Conservation (phyloP, 2,329 filamentous ascomycete species). For the Cordyceps javanica region DNA sequence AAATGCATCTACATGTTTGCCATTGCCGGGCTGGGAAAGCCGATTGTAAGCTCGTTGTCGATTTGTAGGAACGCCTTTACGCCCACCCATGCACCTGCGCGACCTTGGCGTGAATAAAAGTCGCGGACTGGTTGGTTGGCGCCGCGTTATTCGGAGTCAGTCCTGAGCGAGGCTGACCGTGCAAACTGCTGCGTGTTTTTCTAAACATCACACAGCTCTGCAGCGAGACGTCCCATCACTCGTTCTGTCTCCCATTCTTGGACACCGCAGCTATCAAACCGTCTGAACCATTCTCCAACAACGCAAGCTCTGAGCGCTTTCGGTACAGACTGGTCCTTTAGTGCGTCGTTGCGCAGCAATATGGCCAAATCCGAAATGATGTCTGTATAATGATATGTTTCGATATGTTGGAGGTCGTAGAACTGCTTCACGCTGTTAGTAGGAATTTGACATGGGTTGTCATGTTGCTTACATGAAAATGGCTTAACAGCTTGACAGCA, state of each 20-base stretch:
- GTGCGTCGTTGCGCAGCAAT: neutral
- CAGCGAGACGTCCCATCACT: neutral
- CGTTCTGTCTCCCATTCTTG: neutral
- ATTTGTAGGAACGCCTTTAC: no score
- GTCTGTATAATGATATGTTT: no score
- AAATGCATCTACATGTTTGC: no score
- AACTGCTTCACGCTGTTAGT: neutral
- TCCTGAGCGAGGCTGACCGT: neutral
- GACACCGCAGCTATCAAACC: neutral
- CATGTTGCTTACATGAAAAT: neutral
- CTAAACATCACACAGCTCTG: neutral
- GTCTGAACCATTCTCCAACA: neutral
- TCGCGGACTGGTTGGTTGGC: neutral
- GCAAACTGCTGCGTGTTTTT: neutral
- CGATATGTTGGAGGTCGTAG: no score
- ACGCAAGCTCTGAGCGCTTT: neutral
- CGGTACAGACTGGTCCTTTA: neutral
- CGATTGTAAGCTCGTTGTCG: no score
- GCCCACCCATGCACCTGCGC: rapidly evolving
- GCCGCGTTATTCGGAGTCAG: no score
- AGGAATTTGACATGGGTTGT: no score
- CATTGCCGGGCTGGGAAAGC: no score
- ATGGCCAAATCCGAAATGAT: neutral
- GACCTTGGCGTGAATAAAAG: rapidly evolving
- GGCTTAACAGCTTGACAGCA: neutral